Conservation (phyloP, 345 rosid species). For the Diplotaxis tenuifolia region DNA sequence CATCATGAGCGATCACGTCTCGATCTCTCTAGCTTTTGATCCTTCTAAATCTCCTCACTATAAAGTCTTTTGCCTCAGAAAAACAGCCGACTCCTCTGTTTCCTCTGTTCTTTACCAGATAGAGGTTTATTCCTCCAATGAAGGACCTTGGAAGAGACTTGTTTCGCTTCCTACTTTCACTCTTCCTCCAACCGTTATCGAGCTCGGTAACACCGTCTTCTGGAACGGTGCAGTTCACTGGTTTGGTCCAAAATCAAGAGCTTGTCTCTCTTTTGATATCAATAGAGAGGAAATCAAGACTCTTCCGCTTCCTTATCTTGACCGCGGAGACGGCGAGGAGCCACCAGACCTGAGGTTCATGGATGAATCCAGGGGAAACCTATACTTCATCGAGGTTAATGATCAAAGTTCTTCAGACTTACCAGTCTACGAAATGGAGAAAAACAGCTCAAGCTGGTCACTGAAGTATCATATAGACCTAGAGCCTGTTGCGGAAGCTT, state of each 20-base stretch:
- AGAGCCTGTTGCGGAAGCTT: constrained; percentile 18
- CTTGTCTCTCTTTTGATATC: constrained; percentile 33
- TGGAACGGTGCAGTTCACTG: constrained; percentile 43
- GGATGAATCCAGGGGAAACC: constrained; percentile 29
- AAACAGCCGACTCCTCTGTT: not conserved
- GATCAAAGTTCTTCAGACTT: constrained; percentile 18
- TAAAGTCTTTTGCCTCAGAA: constrained; percentile 40
- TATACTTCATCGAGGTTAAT: constrained; percentile 36
- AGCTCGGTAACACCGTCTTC: constrained; percentile 14
- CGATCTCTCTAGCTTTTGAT: constrained; percentile 45
- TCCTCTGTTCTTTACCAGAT: constrained; percentile 28
- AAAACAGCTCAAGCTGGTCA: constrained; percentile 39
- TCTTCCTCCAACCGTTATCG: not conserved
- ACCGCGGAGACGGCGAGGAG: not conserved
- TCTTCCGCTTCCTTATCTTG: constrained; percentile 32
- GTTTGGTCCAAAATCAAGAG: constrained; percentile 13
- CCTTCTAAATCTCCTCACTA: constrained; percentile 43
- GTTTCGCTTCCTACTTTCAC: not conserved
- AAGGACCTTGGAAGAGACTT: constrained; percentile 39
- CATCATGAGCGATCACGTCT: not conserved
- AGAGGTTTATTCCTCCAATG: constrained; percentile 42
- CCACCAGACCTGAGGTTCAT: constrained; percentile 15
- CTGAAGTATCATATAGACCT: constrained; percentile 42
- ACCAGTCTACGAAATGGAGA: constrained; percentile 40
- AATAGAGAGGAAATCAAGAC: constrained; percentile 27